phyloP scores from a whole-genome alignment of 495 filamentous ascomycete genomes.

The Xylaria grammica region DNA sequence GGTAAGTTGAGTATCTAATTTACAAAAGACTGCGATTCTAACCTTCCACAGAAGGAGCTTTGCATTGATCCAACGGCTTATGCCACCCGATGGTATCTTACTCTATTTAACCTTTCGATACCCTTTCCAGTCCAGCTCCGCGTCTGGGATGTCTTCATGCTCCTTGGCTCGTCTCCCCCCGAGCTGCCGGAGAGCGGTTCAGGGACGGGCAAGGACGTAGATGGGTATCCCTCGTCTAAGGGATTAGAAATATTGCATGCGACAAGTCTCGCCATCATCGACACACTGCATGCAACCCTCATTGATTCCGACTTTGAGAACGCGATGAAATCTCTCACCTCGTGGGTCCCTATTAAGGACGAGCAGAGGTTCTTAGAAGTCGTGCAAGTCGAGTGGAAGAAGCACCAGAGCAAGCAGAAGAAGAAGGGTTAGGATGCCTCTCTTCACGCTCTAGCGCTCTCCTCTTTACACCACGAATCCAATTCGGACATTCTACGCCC shows the following conservation, averaged over 20 bases:
- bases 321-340: constrained; percentile 95
- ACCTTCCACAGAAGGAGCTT: constrained; percentile 66
- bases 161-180: constrained; percentile 65
- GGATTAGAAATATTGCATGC: constrained; percentile 92
- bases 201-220: constrained; percentile 18
- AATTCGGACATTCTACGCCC: constrained; percentile 4
- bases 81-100: constrained; percentile 96
- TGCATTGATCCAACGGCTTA: constrained; percentile 87
- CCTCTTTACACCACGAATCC: constrained; percentile 13
- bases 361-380: constrained; percentile 95
- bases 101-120: constrained; percentile 95
- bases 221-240: constrained; percentile 34
- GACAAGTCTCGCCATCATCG: constrained; percentile 86
- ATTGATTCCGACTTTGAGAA: constrained; percentile 97
- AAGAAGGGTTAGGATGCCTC: constrained; percentile 35
- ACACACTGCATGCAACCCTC: constrained; percentile 88
- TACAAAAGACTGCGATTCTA: constrained; percentile 15
- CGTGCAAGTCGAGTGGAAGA: constrained; percentile 88
- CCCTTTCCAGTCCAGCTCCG: constrained; percentile 96
- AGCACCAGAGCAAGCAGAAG: constrained; percentile 54
- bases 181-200: constrained; percentile 10
- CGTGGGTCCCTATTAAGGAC: constrained; percentile 93
- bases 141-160: constrained; percentile 99
- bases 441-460: constrained; percentile 14
- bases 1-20: constrained; percentile 57